A percentile compares a stretch with the other conserved stretches of the same genome.
Evolutionary conservation across 768 basidiomycete species (phyloP).

Genomic region (Pleurotus eryngii): DNA sequence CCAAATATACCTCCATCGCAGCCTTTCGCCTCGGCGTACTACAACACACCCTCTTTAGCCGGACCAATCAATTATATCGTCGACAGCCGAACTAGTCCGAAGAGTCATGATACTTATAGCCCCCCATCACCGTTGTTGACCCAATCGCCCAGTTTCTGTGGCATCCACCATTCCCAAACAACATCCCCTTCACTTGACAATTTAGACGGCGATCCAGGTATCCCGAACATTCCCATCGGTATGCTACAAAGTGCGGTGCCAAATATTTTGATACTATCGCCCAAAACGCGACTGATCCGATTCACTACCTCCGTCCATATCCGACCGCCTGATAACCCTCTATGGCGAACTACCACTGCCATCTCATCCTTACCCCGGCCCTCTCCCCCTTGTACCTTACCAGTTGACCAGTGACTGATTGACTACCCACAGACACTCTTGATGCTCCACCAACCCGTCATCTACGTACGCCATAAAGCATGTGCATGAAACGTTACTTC

Average conservation of each 20-base stretch:
- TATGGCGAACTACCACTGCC: not conserved
- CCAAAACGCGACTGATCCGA: not conserved
- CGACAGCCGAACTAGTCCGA: slow-evolving; percentile 4
- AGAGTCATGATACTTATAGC: slow-evolving; percentile 1
- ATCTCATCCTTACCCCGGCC: not conserved
- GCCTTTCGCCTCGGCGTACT: not conserved
- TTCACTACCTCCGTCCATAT: not conserved
- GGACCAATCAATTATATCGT: not conserved
- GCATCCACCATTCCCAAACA: too few species aligned
- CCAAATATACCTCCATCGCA: not conserved
- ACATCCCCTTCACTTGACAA: too few species aligned
- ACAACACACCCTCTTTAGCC: not conserved
- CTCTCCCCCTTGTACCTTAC: not conserved
- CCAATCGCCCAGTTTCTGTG: too few species aligned
- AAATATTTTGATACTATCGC: too few species aligned
- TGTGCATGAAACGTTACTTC: too few species aligned
- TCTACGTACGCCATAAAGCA: too few species aligned
- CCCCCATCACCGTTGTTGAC: not conserved
- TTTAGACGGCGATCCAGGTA: too few species aligned
- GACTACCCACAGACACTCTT: too few species aligned
- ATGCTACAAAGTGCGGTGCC: too few species aligned
- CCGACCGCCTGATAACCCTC: not conserved
- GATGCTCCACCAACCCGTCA: too few species aligned
- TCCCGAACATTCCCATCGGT: too few species aligned
- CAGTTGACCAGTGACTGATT: too few species aligned